phyloP scores from a whole-genome alignment of 495 filamentous ascomycete genomes.

The Penicillium dipodomyicola region DNA sequence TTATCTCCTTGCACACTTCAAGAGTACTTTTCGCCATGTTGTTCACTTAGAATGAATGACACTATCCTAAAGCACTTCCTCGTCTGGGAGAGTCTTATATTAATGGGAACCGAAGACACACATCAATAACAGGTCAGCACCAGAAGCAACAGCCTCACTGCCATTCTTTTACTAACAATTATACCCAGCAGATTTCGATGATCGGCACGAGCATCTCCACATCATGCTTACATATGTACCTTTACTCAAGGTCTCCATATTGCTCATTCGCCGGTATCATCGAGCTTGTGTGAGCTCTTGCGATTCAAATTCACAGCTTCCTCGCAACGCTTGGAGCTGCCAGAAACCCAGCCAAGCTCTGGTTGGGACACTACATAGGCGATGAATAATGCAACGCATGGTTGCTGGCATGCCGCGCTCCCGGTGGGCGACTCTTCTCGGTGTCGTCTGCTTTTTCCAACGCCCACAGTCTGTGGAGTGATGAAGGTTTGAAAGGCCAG shows the following conservation, averaged over 20 bases:
- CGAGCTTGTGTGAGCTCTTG: neutral
- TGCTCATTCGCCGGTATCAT: neutral
- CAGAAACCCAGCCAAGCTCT: neutral
- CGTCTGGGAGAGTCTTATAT: neutral
- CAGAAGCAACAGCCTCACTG: neutral
- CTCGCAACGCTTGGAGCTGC: neutral
- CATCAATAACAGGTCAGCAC: neutral
- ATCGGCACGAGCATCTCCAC: neutral
- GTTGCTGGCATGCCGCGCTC: too few relatives aligned
- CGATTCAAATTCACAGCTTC: neutral
- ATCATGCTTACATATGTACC: neutral
- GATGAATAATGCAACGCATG: too few relatives aligned
- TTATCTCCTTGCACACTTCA: neutral
- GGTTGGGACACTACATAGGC: too few relatives aligned
- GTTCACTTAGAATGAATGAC: too few relatives aligned
- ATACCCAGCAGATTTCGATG: neutral
- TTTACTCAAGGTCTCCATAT: neutral
- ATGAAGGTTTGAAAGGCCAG: too few relatives aligned
- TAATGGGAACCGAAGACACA: neutral
- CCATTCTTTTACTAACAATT: neutral
- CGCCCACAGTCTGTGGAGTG: too few relatives aligned
- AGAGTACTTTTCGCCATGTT: too few relatives aligned
- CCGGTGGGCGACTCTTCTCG: too few relatives aligned
- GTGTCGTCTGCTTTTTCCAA: too few relatives aligned
- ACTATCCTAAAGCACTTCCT: too few relatives aligned